A percentile compares a stretch with the other conserved stretches of the same genome.
Evolutionary conservation across 495 filamentous ascomycete species (phyloP).

Genomic region (Penicillium simplicissimum): DNA sequence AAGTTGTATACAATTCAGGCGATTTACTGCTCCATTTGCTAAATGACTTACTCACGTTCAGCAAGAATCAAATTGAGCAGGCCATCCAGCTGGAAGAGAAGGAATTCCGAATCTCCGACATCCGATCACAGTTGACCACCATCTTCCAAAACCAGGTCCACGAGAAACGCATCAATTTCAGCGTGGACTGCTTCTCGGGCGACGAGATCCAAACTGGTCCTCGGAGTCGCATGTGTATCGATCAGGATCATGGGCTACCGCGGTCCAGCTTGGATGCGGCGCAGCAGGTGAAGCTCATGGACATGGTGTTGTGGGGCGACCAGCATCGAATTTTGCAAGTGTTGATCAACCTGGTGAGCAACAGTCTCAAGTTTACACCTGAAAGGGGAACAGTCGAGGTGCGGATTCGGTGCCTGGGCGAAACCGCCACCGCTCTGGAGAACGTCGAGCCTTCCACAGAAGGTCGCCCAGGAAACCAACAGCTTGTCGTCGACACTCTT

Average conservation of each 20-base stretch:
- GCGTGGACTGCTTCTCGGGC: slow-evolving; percentile 58
- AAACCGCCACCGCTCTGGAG: slow-evolving; percentile 36
- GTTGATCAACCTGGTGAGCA: slow-evolving; percentile 89
- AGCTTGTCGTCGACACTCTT: not conserved
- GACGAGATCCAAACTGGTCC: slow-evolving; percentile 4
- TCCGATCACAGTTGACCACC: slow-evolving; percentile 73
- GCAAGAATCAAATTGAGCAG: slow-evolving; percentile 87
- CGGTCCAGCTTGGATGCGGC: slow-evolving; percentile 55
- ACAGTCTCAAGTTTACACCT: slow-evolving; percentile 91
- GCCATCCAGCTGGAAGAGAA: slow-evolving; percentile 78
- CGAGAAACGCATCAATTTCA: slow-evolving; percentile 72
- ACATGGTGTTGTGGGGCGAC: slow-evolving; percentile 85
- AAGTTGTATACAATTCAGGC: slow-evolving; percentile 86
- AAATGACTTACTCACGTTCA: slow-evolving; percentile 90
- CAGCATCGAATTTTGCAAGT: slow-evolving; percentile 86
- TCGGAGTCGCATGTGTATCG: slow-evolving; percentile 47
- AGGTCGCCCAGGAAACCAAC: not conserved
- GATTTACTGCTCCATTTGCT: slow-evolving; percentile 83
- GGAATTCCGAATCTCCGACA: slow-evolving; percentile 78
- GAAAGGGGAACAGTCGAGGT: slow-evolving; percentile 71
- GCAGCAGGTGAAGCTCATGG: slow-evolving; percentile 64
- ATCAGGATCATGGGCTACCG: slow-evolving; percentile 37
- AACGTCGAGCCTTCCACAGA: not conserved
- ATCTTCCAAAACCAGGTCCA: slow-evolving; percentile 89
- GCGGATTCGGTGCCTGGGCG: slow-evolving; percentile 63